Evolutionary conservation across 2,329 filamentous ascomycete species (phyloP).

Genomic region (Coniochaeta prunicola): DNA sequence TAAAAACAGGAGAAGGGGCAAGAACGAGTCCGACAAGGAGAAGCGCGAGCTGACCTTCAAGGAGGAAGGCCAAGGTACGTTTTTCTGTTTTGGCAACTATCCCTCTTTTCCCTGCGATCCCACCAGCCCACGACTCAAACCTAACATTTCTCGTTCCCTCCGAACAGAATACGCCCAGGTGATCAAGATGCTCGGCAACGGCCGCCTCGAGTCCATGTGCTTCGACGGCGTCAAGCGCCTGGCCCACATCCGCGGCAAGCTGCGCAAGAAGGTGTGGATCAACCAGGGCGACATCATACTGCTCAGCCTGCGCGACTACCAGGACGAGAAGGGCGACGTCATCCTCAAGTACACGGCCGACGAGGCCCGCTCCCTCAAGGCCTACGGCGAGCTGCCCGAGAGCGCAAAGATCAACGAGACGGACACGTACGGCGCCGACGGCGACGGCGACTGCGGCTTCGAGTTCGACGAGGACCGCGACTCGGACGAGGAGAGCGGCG

Average conservation of each 20-base stretch:
- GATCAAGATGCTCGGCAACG: slow-evolving; percentile 78
- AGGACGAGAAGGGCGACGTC: slow-evolving; percentile 85
- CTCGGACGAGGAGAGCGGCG: slow-evolving; percentile 43
- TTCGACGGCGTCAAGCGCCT: slow-evolving; percentile 86
- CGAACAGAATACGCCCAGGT: slow-evolving; percentile 66
- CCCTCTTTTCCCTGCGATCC: no score
- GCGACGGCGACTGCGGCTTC: slow-evolving; percentile 93
- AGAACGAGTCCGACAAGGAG: slow-evolving; percentile 81
- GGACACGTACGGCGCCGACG: slow-evolving; percentile 85
- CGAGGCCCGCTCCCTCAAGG: slow-evolving; percentile 90
- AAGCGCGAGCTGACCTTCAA: slow-evolving; percentile 99
- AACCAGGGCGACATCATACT: slow-evolving; percentile 96
- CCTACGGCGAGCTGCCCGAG: slow-evolving; percentile 95
- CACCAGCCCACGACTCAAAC: not conserved
- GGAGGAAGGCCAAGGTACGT: slow-evolving; percentile 81
- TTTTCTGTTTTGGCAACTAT: no score
- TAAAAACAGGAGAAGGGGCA: slow-evolving; percentile 97
- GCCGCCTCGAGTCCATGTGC: slow-evolving; percentile 73
- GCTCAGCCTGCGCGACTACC: slow-evolving; percentile 72
- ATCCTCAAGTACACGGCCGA: slow-evolving; percentile 95
- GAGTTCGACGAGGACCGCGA: slow-evolving; percentile 95
- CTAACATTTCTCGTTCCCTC: not conserved
- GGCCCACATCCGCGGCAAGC: slow-evolving; percentile 73
- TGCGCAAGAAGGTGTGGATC: slow-evolving; percentile 99
- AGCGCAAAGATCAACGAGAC: slow-evolving; percentile 99